A percentile compares a stretch with the other conserved stretches of the same genome.
phyloP scores from a whole-genome alignment of 345 rosid species.

The Populus tremula region DNA sequence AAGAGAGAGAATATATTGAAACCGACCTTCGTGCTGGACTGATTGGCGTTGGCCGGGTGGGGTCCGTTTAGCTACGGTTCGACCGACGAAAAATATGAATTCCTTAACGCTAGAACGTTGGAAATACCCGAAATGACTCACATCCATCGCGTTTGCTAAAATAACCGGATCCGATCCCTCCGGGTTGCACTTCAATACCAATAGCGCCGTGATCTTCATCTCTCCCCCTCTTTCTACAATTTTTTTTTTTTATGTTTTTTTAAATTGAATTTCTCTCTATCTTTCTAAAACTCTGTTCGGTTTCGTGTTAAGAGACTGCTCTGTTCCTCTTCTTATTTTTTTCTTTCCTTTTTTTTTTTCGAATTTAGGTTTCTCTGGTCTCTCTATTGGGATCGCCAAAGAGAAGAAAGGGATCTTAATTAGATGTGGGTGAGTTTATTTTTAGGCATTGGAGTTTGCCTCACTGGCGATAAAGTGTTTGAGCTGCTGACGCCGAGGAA shows the following conservation, averaged over 20 bases:
- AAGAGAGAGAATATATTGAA: background rate
- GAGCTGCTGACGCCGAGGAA: background rate
- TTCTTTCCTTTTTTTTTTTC: background rate
- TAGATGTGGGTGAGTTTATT: background rate
- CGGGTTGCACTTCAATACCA: conserved; percentile 68
- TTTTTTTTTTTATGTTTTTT: background rate
- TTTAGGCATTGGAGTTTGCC: background rate
- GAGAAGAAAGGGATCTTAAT: background rate
- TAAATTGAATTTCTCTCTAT: background rate
- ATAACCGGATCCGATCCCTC: conserved; percentile 69
- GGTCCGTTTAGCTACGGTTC: conserved; percentile 91
- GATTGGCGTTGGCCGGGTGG: conserved; percentile 85
- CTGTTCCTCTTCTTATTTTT: background rate
- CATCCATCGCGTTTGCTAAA: conserved; percentile 67
- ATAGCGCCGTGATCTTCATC: conserved; percentile 91
- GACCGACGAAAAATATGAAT: conserved; percentile 77
- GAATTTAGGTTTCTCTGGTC: background rate
- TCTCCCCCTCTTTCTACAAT: background rate
- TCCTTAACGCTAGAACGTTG: conserved; percentile 83
- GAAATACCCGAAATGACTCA: conserved; percentile 87
- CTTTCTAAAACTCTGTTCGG: background rate
- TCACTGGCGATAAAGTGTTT: background rate
- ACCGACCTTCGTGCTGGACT: conserved; percentile 82
- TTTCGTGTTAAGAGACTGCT: background rate
- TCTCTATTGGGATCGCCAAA: background rate